Percentiles rank a stretch among this genome's conserved stretches.
phyloP scores from a whole-genome alignment of 768 basidiomycete species.

The Chlorophyllum brunneum region DNA sequence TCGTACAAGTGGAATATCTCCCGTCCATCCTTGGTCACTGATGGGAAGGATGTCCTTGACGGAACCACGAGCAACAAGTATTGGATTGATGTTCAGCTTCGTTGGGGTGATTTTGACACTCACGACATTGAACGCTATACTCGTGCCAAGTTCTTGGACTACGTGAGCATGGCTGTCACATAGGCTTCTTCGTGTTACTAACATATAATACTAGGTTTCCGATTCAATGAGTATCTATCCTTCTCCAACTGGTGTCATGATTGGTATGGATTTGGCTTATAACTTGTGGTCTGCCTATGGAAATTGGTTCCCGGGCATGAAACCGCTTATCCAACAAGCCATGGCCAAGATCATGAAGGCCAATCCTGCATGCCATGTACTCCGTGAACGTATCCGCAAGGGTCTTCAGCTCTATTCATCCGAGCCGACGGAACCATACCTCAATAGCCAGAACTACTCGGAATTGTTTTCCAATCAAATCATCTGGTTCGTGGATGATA shows the following conservation, averaged over 20 bases:
- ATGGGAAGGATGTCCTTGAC: conserved; percentile 93
- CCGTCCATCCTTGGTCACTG: conserved; percentile 91
- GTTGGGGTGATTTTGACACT: conserved; percentile 98
- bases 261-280: conserved; percentile 98
- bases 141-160: conserved; percentile 98
- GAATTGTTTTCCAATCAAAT: conserved; percentile 98
- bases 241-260: conserved; percentile 97
- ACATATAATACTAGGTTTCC: conserved; percentile 52
- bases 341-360: conserved; percentile 99
- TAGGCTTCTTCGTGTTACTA: conserved; percentile 3
- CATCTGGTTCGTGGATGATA: conserved; percentile 99
- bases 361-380: conserved; percentile 94
- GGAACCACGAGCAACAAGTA: conserved; percentile 99
- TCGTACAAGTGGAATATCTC: conserved; percentile 99
- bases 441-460: conserved; percentile 98
- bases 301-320: conserved; percentile 99
- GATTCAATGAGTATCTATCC: conserved; percentile 99
- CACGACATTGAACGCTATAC: conserved; percentile 99
- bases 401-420: conserved; percentile 98
- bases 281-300: conserved; percentile 99
- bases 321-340: conserved; percentile 95
- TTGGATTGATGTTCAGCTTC: conserved; percentile 94
- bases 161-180: conserved; percentile 44
- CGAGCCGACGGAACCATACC: conserved; percentile 97
- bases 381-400: conserved; percentile 98